Percentiles rank a stretch among this genome's conserved stretches.
Conservation (phyloP, 352 stramenopile genomes). For the Phytophthora pisi region DNA sequence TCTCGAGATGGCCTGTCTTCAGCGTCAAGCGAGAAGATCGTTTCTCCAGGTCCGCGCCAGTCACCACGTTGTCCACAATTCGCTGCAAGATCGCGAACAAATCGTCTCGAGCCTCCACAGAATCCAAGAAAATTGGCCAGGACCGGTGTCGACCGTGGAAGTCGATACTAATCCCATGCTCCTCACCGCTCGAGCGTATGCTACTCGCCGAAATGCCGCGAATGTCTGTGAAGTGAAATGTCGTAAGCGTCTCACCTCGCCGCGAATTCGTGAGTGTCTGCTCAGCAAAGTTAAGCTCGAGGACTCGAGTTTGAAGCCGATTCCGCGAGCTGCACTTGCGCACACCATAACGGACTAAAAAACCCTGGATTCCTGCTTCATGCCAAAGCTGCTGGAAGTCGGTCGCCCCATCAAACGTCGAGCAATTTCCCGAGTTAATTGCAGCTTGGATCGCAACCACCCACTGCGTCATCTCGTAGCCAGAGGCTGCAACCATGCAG, state of each 20-base stretch:
- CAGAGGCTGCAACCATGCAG: slow-evolving; percentile 63
- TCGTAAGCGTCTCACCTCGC: slow-evolving; percentile 78
- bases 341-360: slow-evolving; percentile 83
- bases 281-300: slow-evolving; percentile 89
- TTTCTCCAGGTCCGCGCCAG: slow-evolving; percentile 69
- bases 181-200: slow-evolving; percentile 51
- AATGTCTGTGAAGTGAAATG: slow-evolving; percentile 78
- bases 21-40: slow-evolving; percentile 73
- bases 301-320: slow-evolving; percentile 81
- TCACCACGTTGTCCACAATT: slow-evolving; percentile 69
- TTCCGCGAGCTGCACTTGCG: slow-evolving; percentile 82
- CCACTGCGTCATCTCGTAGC: slow-evolving; percentile 86
- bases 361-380: slow-evolving; percentile 79
- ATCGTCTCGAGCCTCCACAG: slow-evolving; percentile 70
- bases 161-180: slow-evolving; percentile 71
- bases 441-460: slow-evolving; percentile 79
- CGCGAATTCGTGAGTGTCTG: slow-evolving; percentile 83
- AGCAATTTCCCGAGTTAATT: slow-evolving; percentile 84
- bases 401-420: slow-evolving; percentile 66
- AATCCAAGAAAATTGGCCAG: slow-evolving; percentile 85
- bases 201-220: slow-evolving; percentile 47
- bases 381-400: slow-evolving; percentile 83
- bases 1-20: slow-evolving; percentile 74
- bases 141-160: slow-evolving; percentile 69
- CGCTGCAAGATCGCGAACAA: slow-evolving; percentile 73